Conservation (phyloP, 2,329 filamentous ascomycete genomes). For the Pestalotiopsis sp. region DNA sequence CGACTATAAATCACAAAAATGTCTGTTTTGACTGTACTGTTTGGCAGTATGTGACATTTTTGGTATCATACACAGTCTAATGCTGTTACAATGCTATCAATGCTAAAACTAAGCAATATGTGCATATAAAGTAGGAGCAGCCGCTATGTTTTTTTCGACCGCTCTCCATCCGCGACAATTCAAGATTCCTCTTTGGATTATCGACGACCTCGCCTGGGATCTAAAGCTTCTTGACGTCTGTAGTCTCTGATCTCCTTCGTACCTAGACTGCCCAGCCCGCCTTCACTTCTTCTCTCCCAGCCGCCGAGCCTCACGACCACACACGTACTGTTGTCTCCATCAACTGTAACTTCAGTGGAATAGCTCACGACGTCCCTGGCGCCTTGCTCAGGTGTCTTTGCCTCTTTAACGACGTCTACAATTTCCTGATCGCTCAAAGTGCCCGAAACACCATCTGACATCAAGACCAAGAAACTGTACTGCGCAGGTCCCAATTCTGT, state of each 20-base stretch:
- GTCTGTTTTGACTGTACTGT: background rate
- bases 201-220: conserved; percentile 73
- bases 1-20: background rate
- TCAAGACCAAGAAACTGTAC: conserved; percentile 86
- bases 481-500: conserved; percentile 81
- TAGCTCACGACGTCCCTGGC: conserved; percentile 80
- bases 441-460: conserved; percentile 87
- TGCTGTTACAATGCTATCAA: background rate
- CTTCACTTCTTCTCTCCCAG: conserved; percentile 75
- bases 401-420: conserved; percentile 94
- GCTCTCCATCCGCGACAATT: background rate
- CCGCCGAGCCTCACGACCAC: conserved; percentile 69
- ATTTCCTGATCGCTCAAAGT: conserved; percentile 91
- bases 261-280: conserved; percentile 84
- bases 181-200: conserved; percentile 25
- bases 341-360: conserved; percentile 78
- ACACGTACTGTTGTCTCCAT: conserved; percentile 71
- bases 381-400: conserved; percentile 85
- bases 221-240: conserved; percentile 76
- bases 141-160: background rate
- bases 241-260: conserved; percentile 92
- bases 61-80: background rate
- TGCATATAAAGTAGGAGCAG: background rate
- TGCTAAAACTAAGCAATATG: background rate
- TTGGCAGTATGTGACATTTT: background rate